Evolutionary conservation across 202 grass and related monocot genomes (phyloP), one percentile per base, ranked within the genome.

Genomic region (Eragrostis tef): DNA sequence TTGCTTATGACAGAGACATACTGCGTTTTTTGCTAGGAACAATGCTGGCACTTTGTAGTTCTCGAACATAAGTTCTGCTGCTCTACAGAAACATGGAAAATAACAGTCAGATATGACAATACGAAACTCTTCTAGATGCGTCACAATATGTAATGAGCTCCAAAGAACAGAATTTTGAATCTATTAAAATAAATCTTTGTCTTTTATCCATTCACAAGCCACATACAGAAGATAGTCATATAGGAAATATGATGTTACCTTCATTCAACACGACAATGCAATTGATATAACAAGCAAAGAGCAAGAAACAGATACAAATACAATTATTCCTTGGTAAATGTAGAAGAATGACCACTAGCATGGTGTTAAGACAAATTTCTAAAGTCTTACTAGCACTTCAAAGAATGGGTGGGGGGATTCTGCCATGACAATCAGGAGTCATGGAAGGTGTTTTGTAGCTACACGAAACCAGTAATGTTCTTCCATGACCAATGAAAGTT

Each of bases 51-150:
- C 93, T 89, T 99, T 96, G 81, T 99, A 99, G 52, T 83, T 93
- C 85, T 99, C 96, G 86, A 99, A 99, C 96, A 99, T 92, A 87
- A 99, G 83, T 85, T 99, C 96, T 25, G 93, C 96, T 65, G 90
- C 91, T 82, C 96, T 99, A 84, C 57, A 41, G 78, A 81, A 85
- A 86, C 42, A 87, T 76, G 57, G 6, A 85, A 87, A 87, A 68
- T 51, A 64, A 64, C 26, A 81, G 68, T 91, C 66, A 91, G 79
- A 16, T 24, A 45, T 72, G 48, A 67, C 70, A 12, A 45, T 24
- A 31, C 15, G 13, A 74, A 36, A 9, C 36, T 43, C 69, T 63
- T 64, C 43, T 67, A 45, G 19, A 46, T 25, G 42, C 51, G 25
- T 26, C 26, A 4, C 41, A 58, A 83, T 68, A 26, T 13, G 42